Evolutionary conservation across 2,329 filamentous ascomycete genomes (phyloP).

Genomic region (Ceratocystis harringtonii): DNA sequence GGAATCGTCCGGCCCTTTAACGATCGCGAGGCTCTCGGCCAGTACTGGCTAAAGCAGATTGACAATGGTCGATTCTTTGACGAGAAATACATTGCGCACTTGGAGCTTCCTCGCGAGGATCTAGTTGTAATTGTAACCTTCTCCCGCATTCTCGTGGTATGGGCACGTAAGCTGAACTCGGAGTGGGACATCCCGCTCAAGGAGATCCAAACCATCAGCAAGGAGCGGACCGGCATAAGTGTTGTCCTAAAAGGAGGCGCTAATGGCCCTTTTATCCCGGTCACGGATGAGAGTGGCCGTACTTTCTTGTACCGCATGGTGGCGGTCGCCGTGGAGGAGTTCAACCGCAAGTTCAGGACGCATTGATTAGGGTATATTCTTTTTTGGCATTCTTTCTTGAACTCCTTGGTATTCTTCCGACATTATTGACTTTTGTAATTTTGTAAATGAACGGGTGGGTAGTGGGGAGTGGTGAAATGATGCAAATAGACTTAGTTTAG

Average conservation of each 20-base stretch:
- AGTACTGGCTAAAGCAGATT: slow-evolving; percentile 97
- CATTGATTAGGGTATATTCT: slow-evolving; percentile 8
- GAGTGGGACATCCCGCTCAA: slow-evolving; percentile 96
- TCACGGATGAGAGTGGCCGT: slow-evolving; percentile 67
- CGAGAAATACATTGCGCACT: slow-evolving; percentile 90
- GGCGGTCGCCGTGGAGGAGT: slow-evolving; percentile 50
- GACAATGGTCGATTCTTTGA: slow-evolving; percentile 97
- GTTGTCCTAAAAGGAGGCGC: slow-evolving; percentile 76
- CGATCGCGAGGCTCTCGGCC: slow-evolving; percentile 85
- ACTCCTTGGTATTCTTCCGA: too few relatives aligned
- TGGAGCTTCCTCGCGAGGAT: slow-evolving; percentile 79
- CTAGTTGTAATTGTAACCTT: slow-evolving; percentile 84
- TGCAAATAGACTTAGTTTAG: too few relatives aligned
- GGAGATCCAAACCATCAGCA: slow-evolving; percentile 91
- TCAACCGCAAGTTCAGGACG: slow-evolving; percentile 43
- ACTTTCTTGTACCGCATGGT: slow-evolving; percentile 51
- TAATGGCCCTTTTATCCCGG: slow-evolving; percentile 88
- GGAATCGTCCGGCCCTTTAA: slow-evolving; percentile 90
- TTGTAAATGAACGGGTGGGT: too few relatives aligned
- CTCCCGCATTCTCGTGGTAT: slow-evolving; percentile 74
- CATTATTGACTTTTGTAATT: too few relatives aligned
- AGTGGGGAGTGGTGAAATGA: too few relatives aligned
- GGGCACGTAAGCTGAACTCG: slow-evolving; percentile 67
- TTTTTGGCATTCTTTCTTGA: neutral
- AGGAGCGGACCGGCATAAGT: slow-evolving; percentile 87